phyloP scores from a whole-genome alignment of 2,329 filamentous ascomycete species.

The Exserohilum rostratum region DNA sequence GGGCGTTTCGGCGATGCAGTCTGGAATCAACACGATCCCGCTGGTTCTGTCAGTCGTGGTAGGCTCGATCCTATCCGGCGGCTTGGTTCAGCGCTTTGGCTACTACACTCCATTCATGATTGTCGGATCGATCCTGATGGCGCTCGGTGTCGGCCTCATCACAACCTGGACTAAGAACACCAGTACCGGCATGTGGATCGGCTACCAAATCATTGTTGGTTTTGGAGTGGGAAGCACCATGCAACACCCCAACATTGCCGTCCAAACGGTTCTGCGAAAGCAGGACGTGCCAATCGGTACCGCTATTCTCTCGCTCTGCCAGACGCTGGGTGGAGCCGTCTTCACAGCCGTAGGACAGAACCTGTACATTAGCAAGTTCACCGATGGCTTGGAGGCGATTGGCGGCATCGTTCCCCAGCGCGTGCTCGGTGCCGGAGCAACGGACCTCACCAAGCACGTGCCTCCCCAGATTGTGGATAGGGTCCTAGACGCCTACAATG shows the following conservation, averaged over 20 bases:
- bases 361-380: conserved; percentile 53
- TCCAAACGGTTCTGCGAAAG: conserved; percentile 50
- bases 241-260: conserved; percentile 54
- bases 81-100: conserved; percentile 48
- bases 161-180: conserved; percentile 49
- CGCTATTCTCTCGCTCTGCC: conserved; percentile 52
- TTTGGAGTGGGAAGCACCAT: conserved; percentile 53
- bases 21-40: conserved; percentile 54
- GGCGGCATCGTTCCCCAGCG: conserved; percentile 48
- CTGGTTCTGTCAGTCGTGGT: conserved; percentile 53
- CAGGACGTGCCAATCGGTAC: conserved; percentile 53
- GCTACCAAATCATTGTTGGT: conserved; percentile 38
- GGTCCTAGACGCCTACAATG: conserved; percentile 39
- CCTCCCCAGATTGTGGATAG: conserved; percentile 15
- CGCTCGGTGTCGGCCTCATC: conserved; percentile 53
- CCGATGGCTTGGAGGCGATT: conserved; percentile 40
- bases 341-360: conserved; percentile 56
- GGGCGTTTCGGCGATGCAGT: conserved; percentile 50
- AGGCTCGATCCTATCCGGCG: conserved; percentile 49
- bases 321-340: conserved; percentile 54
- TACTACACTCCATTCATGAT: conserved; percentile 59
- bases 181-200: conserved; percentile 39
- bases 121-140: conserved; percentile 47
- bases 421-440: conserved; percentile 58
- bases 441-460: conserved; percentile 57